phyloP scores from a whole-genome alignment of 2,329 filamentous ascomycete species.

The Monilinia vaccinii-corymbosi region DNA sequence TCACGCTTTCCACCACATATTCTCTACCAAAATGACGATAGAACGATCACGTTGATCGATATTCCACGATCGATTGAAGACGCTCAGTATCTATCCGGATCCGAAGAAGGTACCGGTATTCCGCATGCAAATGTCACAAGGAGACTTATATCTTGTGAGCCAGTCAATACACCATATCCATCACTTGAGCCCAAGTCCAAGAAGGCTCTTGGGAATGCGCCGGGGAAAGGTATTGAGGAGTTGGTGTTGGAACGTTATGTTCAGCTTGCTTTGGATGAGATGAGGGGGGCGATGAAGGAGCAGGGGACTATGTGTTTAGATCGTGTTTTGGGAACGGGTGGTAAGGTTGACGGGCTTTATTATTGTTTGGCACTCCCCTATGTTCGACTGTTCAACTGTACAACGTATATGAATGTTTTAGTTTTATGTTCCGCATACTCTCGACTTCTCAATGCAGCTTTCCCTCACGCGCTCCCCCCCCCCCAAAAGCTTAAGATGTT shows the following conservation, averaged over 20 bases:
- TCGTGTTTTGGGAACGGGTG: not conserved
- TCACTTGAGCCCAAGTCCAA: slow-evolving; percentile 46
- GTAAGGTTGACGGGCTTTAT: not conserved
- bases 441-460: too few relatives aligned
- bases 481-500: too few relatives aligned
- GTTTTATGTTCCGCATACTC: too few relatives aligned
- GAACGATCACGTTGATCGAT: slow-evolving; percentile 38
- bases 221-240: slow-evolving; percentile 16
- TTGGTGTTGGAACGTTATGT: slow-evolving; percentile 24
- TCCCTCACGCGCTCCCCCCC: too few relatives aligned
- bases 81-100: slow-evolving; percentile 38
- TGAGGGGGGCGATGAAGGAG: slow-evolving; percentile 21
- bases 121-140: not conserved
- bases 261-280: slow-evolving; percentile 22
- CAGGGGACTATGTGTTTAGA: slow-evolving; percentile 26
- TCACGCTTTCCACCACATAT: not conserved
- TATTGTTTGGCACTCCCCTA: not conserved
- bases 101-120: slow-evolving; percentile 13
- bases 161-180: slow-evolving; percentile 35
- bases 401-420: too few relatives aligned
- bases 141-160: slow-evolving; percentile 32
- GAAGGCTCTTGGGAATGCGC: slow-evolving; percentile 25
- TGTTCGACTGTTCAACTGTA: not conserved
- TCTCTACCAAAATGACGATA: not conserved
- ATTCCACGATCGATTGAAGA: slow-evolving; percentile 61